Percentiles rank a stretch among this genome's conserved stretches.
Evolutionary conservation across 768 basidiomycete species (phyloP).

Genomic region (Panellus pusillus): DNA sequence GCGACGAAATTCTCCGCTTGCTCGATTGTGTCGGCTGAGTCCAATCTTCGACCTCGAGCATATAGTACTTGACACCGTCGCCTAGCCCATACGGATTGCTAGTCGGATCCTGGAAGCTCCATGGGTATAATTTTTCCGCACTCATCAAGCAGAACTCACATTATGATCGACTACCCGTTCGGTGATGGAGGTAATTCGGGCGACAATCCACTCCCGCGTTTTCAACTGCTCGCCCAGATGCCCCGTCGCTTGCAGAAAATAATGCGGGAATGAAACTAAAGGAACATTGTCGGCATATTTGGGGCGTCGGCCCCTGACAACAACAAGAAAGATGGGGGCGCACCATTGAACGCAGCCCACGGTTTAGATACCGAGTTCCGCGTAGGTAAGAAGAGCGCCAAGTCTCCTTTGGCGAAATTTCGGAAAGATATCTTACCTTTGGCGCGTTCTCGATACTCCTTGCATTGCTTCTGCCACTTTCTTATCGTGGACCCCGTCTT

Average conservation of each 20-base stretch:
- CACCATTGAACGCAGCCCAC: slow-evolving; percentile 99
- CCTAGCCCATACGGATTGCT: slow-evolving; percentile 90
- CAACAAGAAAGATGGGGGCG: slow-evolving; percentile 23
- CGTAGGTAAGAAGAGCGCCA: slow-evolving; percentile 94
- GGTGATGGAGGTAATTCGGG: slow-evolving; percentile 83
- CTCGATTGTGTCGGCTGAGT: slow-evolving; percentile 66
- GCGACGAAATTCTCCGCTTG: slow-evolving; percentile 56
- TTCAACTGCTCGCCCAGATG: slow-evolving; percentile 87
- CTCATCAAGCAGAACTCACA: slow-evolving; percentile 41
- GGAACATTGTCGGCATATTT: slow-evolving; percentile 37
- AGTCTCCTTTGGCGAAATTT: slow-evolving; percentile 92
- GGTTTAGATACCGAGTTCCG: slow-evolving; percentile 90
- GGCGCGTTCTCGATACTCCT: slow-evolving; percentile 92
- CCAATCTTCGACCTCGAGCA: slow-evolving; percentile 94
- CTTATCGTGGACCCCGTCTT: slow-evolving; percentile 86
- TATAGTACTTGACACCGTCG: slow-evolving; percentile 89
- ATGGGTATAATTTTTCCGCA: slow-evolving; percentile 5
- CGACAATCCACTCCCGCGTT: slow-evolving; percentile 93
- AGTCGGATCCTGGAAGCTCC: slow-evolving; percentile 58
- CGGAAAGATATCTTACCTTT: slow-evolving; percentile 96
- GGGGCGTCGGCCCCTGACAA: not conserved
- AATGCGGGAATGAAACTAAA: slow-evolving; percentile 93
- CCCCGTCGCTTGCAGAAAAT: slow-evolving; percentile 89
- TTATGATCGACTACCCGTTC: slow-evolving; percentile 82
- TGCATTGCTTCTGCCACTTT: slow-evolving; percentile 98